A percentile compares a stretch with the other conserved stretches of the same genome.
These are phyloP conservation scores for Diaporthe sp. DNA, from an alignment of 2,329 filamentous ascomycete genomes.

Conservation along the genomic window DNA sequence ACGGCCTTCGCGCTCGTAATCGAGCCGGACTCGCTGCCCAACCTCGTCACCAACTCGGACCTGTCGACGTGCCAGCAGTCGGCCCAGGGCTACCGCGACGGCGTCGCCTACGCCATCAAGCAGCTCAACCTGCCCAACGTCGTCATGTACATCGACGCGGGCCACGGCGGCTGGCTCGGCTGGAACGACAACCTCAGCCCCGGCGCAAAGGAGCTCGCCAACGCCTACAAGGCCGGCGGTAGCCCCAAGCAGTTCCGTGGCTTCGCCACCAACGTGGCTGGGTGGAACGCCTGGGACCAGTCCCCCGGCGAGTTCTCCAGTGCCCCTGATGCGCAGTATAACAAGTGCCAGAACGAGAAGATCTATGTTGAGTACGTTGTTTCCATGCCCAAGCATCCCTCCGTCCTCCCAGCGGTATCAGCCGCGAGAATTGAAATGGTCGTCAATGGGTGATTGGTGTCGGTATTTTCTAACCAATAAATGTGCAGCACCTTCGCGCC, in stretches of 20 bases:
- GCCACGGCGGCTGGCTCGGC: constrained; percentile 70
- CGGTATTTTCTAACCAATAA: not conserved
- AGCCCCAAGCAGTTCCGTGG: constrained; percentile 65
- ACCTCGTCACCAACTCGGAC: constrained; percentile 71
- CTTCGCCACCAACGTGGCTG: constrained; percentile 69
- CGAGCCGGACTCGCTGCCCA: constrained; percentile 73
- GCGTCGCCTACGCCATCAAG: constrained; percentile 65
- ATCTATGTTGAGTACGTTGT: constrained; percentile 57
- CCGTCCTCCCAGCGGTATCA: too few species aligned
- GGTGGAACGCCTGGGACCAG: constrained; percentile 66
- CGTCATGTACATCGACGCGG: constrained; percentile 69
- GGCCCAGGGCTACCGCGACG: constrained; percentile 65
- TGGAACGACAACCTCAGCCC: constrained; percentile 66
- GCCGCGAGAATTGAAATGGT: too few species aligned
- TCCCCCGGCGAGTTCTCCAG: constrained; percentile 59
- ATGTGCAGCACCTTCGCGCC: constrained; percentile 50
- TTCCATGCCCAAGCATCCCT: constrained; percentile 49
- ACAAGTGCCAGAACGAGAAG: constrained; percentile 23
- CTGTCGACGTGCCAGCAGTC: constrained; percentile 67
- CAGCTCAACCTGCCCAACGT: constrained; percentile 68
- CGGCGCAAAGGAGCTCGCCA: constrained; percentile 60
- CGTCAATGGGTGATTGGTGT: not conserved
- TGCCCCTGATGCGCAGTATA: constrained; percentile 42
- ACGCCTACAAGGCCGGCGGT: constrained; percentile 63
- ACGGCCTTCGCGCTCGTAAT: constrained; percentile 58